Percentiles rank a stretch among this genome's conserved stretches.
Evolutionary conservation across 2,329 filamentous ascomycete genomes (phyloP).

Genomic region (Arthrobotrys megalospora): DNA sequence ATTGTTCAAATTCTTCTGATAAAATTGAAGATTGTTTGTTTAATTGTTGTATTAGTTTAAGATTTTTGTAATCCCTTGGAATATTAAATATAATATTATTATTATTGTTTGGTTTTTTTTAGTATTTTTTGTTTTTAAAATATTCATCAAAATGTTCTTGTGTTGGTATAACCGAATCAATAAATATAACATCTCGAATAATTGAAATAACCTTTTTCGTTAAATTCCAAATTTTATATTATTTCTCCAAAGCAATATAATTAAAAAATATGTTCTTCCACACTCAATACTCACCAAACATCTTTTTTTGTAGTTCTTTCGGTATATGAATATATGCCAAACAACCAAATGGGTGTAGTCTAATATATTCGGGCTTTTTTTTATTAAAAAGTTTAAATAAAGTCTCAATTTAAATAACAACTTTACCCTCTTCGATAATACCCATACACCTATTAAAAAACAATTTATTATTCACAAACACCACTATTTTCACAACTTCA

Average conservation of each 20-base stretch:
- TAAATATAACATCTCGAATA: no score
- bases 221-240: background rate
- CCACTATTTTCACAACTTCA: background rate
- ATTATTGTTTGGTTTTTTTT: conserved; percentile 1
- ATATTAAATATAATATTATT: conserved; percentile 8
- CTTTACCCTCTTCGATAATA: no score
- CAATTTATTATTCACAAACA: background rate
- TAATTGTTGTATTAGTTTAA: conserved; percentile 1
- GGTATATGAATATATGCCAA: background rate
- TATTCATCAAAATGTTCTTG: background rate
- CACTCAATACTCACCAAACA: background rate
- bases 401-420: no score
- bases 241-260: background rate
- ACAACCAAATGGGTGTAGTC: background rate
- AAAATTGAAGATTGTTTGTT: no score
- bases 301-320: conserved; percentile 2
- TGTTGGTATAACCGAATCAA: no score
- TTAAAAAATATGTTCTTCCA: conserved; percentile 9
- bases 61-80: conserved; percentile 12
- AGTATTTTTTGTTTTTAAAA: background rate
- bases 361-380: conserved; percentile 5
- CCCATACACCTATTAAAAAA: background rate
- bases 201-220: background rate
- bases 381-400: no score
- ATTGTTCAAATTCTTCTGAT: no score